Evolutionary conservation across 2,329 filamentous ascomycete genomes (phyloP), one percentile per base, ranked within the genome.

Genomic region (Venturia carpophila): DNA sequence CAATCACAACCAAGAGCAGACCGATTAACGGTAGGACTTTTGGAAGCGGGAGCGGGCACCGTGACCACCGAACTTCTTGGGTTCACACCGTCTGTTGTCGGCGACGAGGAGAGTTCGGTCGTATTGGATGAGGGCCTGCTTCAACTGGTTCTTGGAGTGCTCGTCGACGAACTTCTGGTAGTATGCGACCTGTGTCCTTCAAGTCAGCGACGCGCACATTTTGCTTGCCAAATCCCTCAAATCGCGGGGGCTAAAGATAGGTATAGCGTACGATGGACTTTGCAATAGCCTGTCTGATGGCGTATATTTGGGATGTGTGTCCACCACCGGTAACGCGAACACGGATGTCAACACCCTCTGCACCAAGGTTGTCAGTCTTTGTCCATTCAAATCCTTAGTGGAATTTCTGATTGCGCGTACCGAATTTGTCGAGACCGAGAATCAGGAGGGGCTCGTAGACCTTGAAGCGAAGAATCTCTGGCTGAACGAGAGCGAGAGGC

Each of bases 81-180:
- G 93, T 87, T 99, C 94, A 82, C 91, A 94, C 75, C 94, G 91
- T 81, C 94, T 90, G 89, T 96, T 97, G 83, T 99, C 94, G 81
- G 94, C 94, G 76, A 99, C 94, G 77, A 99, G 90, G 73, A 99
- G 89, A 79, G 92, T 96, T 78, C 92, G 88, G 86, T 96, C 92
- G 85, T 93, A 99, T 80, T 92, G 87, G 77, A 93, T 90, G 74
- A 99, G 88, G 73, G 91, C 90, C 83, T 93, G 89, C 91, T 97
- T 99, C 78, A 99, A 87, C 83, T 92, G 86, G 88, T 97, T 97
- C 90, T 99, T 99, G 84, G 90, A 91, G 90, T 97, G 92, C 90
- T 99, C 94, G 79, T 99, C 94, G 82, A 97, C 91, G 84, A 88
- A 99, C 87, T 99, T 97, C 85, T 97, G 93, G 90, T 97, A 97